A percentile compares a stretch with the other conserved stretches of the same genome.
Conservation (phyloP, 2,329 filamentous ascomycete species). For the Metarhizium brunneum region DNA sequence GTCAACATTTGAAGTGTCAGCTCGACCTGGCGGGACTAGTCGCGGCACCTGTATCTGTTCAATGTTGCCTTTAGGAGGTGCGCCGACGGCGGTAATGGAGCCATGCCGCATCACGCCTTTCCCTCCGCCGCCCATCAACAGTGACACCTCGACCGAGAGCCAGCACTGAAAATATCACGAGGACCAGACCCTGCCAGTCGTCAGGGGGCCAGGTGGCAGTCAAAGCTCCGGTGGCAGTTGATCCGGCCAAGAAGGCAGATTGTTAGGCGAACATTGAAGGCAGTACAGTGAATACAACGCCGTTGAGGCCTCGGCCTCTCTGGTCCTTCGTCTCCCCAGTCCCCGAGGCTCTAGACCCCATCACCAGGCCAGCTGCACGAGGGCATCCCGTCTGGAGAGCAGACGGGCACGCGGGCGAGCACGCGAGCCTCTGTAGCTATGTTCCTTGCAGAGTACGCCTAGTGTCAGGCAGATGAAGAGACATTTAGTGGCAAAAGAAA, state of each 20-base stretch:
- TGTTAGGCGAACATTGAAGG: neutral
- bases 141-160: neutral
- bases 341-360: neutral
- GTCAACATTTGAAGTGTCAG: no score
- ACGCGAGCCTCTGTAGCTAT: neutral
- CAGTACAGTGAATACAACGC: neutral
- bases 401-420: neutral
- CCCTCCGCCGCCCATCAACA: neutral
- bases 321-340: neutral
- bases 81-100: neutral
- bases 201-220: neutral
- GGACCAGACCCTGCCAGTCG: slow-evolving; percentile 1
- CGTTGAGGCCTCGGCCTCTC: neutral
- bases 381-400: neutral
- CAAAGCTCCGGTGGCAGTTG: neutral
- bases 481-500: neutral
- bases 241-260: neutral
- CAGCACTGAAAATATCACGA: slow-evolving; percentile 1
- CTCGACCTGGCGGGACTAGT: neutral
- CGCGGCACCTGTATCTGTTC: neutral
- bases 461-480: neutral
- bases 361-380: neutral
- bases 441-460: neutral
- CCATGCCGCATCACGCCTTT: neutral
- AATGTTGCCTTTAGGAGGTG: neutral